Percentiles rank a stretch among this genome's conserved stretches.
These are phyloP conservation scores for Fusarium sp. DNA, from an alignment of 2,329 filamentous ascomycete genomes.

Conservation along the genomic window DNA sequence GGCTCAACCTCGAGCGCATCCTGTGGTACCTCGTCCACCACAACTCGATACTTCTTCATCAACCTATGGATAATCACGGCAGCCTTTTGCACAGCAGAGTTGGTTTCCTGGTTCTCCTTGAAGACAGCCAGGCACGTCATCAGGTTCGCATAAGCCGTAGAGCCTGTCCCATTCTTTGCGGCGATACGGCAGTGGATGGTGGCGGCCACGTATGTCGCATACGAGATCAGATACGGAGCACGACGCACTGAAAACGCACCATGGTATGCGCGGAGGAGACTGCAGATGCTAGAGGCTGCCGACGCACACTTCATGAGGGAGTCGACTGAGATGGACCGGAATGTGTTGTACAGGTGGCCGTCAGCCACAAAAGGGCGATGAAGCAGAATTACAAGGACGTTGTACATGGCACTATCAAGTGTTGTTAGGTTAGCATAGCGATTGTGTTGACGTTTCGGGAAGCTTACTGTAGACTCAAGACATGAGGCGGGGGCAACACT, in stretches of 20 bases:
- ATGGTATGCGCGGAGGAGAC: not conserved
- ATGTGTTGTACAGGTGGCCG: not conserved
- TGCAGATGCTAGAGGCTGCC: not conserved
- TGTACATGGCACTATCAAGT: not conserved
- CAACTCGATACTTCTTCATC: not conserved
- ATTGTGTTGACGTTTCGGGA: too few relatives aligned
- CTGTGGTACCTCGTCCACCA: not conserved
- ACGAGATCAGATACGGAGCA: not conserved
- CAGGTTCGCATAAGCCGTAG: not conserved
- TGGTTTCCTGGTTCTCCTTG: not conserved
- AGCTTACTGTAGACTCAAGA: not conserved
- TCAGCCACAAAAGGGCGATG: not conserved
- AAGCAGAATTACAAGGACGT: not conserved
- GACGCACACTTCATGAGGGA: not conserved
- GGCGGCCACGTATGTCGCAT: not conserved
- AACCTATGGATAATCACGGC: not conserved
- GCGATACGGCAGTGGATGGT: not conserved
- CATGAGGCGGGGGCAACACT: not conserved
- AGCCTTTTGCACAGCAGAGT: not conserved
- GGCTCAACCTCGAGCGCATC: not conserved
- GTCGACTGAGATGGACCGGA: not conserved
- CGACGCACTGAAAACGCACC: not conserved
- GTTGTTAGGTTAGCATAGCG: too few relatives aligned
- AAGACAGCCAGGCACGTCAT: not conserved
- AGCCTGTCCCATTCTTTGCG: not conserved